Evolutionary conservation across 2,329 filamentous ascomycete species (phyloP), one percentile per base, ranked within the genome.

Genomic region (Tympanopsis confertula): DNA sequence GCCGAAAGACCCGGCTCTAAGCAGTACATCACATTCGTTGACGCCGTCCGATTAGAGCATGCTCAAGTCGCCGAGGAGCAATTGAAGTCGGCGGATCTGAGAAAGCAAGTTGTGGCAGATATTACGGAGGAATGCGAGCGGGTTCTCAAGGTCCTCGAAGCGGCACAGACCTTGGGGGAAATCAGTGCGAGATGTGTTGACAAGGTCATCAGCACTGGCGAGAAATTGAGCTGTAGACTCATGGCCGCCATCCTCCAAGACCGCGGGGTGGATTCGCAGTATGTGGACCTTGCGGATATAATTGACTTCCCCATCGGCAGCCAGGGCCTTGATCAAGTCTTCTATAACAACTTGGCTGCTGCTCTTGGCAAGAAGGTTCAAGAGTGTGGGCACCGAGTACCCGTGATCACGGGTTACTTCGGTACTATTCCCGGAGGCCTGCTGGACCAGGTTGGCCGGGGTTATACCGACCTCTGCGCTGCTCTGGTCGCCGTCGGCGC

Each of bases 391-490:
- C 68, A 74, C 46, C 72, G 74, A 42, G 78, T 89, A 1, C 83
- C 85, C 1, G 82, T 91, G 3, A 68, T 89, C 37, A 96, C 91
- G 12, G 91, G 91, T 13, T 98, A 91, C 66, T 98, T 98, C 56
- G 91, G 91, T 41, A 83, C 82, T 41, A 84, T 96, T 2, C 89
- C 89, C 0, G 88, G 88, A 13, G 89, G 88, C 43, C 70, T 98
- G 40, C 76, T 98, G 49, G 84, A 89, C 49, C 82, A 93, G 48
- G 85, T 98, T 45, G 91, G 91, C 15, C 82, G 91, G 49, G 91
- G 91, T 19, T 98, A 98, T 61, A 96, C 91, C 7, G 91, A 98
- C 59, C 73, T 98, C 35, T 96, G 91, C 56, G 89, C 91, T 12
- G 88, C 91, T 4, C 68, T 98, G 13, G 82, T 88, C 37, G 87